Evolutionary conservation across 345 rosid species (phyloP).

Genomic region (Hypericum androsaemum): DNA sequence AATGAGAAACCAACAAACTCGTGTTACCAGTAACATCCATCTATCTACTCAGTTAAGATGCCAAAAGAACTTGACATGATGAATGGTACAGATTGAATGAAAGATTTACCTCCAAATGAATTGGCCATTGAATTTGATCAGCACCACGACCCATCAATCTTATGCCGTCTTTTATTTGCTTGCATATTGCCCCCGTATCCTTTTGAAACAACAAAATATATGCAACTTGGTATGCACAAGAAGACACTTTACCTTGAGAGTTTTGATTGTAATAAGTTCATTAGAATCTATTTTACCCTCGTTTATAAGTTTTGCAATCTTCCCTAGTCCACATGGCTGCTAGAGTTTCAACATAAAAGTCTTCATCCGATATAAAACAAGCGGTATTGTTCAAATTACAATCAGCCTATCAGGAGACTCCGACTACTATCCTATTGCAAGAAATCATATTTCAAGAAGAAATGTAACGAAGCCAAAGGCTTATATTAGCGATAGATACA

Average conservation of each 20-base stretch:
- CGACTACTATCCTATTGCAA: no score
- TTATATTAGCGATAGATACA: no score
- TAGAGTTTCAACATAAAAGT: background rate
- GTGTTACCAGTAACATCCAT: no score
- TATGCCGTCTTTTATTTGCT: slow-evolving; percentile 87
- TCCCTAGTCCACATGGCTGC: slow-evolving; percentile 94
- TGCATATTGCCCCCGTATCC: slow-evolving; percentile 82
- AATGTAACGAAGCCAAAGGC: no score
- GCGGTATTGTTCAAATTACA: no score
- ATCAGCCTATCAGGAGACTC: no score
- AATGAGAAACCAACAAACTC: no score
- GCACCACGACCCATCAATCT: slow-evolving; percentile 92
- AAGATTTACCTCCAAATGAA: slow-evolving; percentile 74
- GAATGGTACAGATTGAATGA: no score
- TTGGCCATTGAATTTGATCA: slow-evolving; percentile 88
- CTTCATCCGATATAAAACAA: no score
- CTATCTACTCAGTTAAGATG: background rate
- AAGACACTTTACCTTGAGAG: slow-evolving; percentile 54
- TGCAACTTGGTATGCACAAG: slow-evolving; percentile 7
- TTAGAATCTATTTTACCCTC: slow-evolving; percentile 94
- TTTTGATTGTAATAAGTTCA: slow-evolving; percentile 91
- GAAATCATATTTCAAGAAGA: no score
- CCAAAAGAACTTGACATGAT: background rate
- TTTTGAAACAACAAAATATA: slow-evolving; percentile 11
- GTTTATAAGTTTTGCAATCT: slow-evolving; percentile 82